Evolutionary conservation across 1,139 yeast species (phyloP), one percentile per base, ranked within the genome.

Genomic region (Pichia sp.): DNA sequence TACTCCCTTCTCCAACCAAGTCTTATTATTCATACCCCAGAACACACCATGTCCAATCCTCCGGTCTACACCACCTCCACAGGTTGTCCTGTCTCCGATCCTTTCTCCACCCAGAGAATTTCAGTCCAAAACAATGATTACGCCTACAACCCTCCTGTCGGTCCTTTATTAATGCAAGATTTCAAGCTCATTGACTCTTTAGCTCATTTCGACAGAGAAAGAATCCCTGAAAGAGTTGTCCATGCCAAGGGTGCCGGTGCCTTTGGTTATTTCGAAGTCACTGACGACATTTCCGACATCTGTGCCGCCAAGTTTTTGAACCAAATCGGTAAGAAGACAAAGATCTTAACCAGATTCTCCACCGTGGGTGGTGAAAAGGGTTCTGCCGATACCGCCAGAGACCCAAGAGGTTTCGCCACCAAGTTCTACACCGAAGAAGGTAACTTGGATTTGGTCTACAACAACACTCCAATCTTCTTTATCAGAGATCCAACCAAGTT

Each of bases 221-320:
- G 95, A 67, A 81, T 87, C 53, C 95, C 96, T 36, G 95, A 87
- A 70, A 79, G 96, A 67, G 94, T 87, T 47, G 96, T 87, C 44
- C 96, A 87, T 65, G 95, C 95, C 53, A 86, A 86, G 68, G 96
- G 96, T 56, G 85, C 89, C 38, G 96, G 95, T 58, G 94, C 94
- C 44, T 83, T 76, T 63, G 93, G 94, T 60, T 77, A 71, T 52
- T 87, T 87, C 60, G 93, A 83, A 67, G 84, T 83, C 54, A 87
- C 96, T 33, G 91, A 88, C 63, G 93, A 87, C 57, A 79, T 88
- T 61, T 71, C 85, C 41, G 96, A 88, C 66, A 63, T 88, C 51
- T 79, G 86, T 59, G 72, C 73, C 53, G 83, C 96, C 43, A 80
- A 81, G 48, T 85, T 88, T 66, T 76, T 86, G 58, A 81, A 78